Evolutionary conservation across 345 rosid genomes (phyloP).

Genomic region (Bruguiera parviflora): DNA sequence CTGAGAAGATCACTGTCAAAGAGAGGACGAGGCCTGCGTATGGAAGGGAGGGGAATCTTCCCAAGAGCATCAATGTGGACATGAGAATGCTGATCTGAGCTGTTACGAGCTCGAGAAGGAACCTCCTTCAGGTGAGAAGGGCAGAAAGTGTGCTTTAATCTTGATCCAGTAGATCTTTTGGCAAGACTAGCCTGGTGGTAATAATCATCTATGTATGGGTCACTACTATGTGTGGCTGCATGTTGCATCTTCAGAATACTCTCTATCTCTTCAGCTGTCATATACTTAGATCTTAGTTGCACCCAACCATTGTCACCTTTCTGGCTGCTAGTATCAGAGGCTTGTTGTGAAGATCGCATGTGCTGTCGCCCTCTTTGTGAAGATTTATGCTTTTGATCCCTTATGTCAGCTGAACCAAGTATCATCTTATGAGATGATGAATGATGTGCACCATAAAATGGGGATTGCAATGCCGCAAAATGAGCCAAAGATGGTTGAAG

Average conservation of each 20-base stretch:
- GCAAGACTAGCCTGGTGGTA: slow-evolving; percentile 93
- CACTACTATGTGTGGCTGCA: slow-evolving; percentile 71
- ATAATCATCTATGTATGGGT: slow-evolving; percentile 86
- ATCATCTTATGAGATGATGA: slow-evolving; percentile 55
- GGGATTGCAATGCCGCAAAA: slow-evolving; percentile 69
- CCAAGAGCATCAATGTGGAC: slow-evolving; percentile 58
- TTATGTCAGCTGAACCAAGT: slow-evolving; percentile 49
- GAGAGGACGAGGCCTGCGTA: slow-evolving; percentile 66
- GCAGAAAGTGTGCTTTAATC: slow-evolving; percentile 55
- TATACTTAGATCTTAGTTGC: slow-evolving; percentile 84
- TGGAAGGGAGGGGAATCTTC: slow-evolving; percentile 52
- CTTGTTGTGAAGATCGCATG: slow-evolving; percentile 62
- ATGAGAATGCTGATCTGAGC: slow-evolving; percentile 58
- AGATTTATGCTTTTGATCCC: slow-evolving; percentile 68
- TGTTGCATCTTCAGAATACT: slow-evolving; percentile 97
- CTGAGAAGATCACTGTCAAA: slow-evolving; percentile 65
- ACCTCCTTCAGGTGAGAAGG: slow-evolving; percentile 80
- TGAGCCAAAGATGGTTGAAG: slow-evolving; percentile 67
- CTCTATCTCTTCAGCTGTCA: slow-evolving; percentile 95
- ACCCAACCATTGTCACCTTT: slow-evolving; percentile 68
- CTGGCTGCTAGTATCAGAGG: slow-evolving; percentile 69
- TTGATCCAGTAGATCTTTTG: slow-evolving; percentile 55
- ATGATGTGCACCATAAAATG: slow-evolving; percentile 52
- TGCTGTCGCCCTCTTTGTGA: slow-evolving; percentile 64
- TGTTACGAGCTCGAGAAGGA: slow-evolving; percentile 68